These are phyloP conservation scores for Flaveria sonorensis DNA, from an alignment of 129 eudicot species.

Conservation along the genomic window DNA sequence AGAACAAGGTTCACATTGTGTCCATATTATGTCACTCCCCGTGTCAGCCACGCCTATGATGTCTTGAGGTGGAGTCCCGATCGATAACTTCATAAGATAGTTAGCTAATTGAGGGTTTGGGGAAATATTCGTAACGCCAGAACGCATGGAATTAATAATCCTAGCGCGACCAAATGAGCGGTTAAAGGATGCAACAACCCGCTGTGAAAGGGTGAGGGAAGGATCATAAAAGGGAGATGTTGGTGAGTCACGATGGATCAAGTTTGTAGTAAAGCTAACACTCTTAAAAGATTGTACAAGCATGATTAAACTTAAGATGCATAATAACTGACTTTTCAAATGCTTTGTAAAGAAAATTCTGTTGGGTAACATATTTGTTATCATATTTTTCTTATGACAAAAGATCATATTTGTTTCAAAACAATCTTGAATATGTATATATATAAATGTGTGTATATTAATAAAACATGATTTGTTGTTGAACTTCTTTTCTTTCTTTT, in stretches of 20 bases:
- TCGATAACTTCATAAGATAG: slow-evolving; percentile 41
- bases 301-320: background rate
- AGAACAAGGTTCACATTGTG: slow-evolving; percentile 50
- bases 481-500: slow-evolving; percentile 35
- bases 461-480: slow-evolving; percentile 22
- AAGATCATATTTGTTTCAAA: background rate
- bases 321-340: background rate
- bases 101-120: slow-evolving; percentile 34
- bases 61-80: slow-evolving; percentile 43
- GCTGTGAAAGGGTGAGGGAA: slow-evolving; percentile 24
- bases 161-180: slow-evolving; percentile 33
- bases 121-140: slow-evolving; percentile 22
- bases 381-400: slow-evolving; percentile 11
- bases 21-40: slow-evolving; percentile 49
- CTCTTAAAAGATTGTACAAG: slow-evolving; percentile 18
- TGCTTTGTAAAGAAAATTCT: background rate
- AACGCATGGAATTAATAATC: slow-evolving; percentile 30
- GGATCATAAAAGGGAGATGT: slow-evolving; percentile 39
- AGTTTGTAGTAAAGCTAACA: slow-evolving; percentile 35
- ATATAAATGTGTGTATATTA: background rate
- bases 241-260: slow-evolving; percentile 44
- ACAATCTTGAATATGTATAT: background rate
- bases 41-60: slow-evolving; percentile 45
- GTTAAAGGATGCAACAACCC: slow-evolving; percentile 28
- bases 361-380: slow-evolving; percentile 5